These are phyloP conservation scores for Microbotryomycetes sp. DNA, from an alignment of 1,284 basidiomycete species.

Conservation along the genomic window DNA sequence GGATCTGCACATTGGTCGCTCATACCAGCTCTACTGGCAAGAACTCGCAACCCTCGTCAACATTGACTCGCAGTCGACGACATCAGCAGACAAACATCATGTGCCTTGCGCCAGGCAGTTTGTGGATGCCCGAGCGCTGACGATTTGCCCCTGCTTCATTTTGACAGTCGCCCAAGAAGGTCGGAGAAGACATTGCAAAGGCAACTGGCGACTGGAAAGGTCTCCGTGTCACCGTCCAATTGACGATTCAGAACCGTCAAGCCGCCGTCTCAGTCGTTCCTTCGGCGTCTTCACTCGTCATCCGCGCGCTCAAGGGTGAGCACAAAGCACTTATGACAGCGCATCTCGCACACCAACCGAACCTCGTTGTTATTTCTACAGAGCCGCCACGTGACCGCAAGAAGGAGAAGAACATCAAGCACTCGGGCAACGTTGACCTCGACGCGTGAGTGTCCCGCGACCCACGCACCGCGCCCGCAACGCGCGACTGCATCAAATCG, in stretches of 20 bases:
- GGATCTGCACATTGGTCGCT: no score
- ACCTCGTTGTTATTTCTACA: constrained; percentile 41
- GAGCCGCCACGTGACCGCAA: constrained; percentile 99
- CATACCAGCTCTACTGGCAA: no score
- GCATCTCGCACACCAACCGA: not conserved
- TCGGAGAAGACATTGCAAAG: constrained; percentile 99
- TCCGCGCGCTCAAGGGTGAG: constrained; percentile 92
- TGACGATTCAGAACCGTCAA: constrained; percentile 99
- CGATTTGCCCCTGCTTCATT: not conserved
- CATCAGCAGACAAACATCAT: not conserved
- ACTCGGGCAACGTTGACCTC: constrained; percentile 87
- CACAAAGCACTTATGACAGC: constrained; percentile 11
- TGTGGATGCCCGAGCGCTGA: not conserved
- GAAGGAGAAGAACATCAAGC: constrained; percentile 99
- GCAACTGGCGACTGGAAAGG: constrained; percentile 99
- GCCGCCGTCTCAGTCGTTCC: constrained; percentile 94
- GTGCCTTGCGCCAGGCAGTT: not conserved
- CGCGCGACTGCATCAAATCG: no score
- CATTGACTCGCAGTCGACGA: not conserved
- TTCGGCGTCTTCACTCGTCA: constrained; percentile 95
- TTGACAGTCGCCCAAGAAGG: constrained; percentile 94
- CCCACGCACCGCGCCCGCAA: no score
- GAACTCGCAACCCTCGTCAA: no score
- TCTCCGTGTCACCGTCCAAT: constrained; percentile 96
- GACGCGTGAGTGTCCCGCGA: constrained; percentile 69